Conservation (phyloP, 257 asterid species). For the Capsicum chinense region DNA sequence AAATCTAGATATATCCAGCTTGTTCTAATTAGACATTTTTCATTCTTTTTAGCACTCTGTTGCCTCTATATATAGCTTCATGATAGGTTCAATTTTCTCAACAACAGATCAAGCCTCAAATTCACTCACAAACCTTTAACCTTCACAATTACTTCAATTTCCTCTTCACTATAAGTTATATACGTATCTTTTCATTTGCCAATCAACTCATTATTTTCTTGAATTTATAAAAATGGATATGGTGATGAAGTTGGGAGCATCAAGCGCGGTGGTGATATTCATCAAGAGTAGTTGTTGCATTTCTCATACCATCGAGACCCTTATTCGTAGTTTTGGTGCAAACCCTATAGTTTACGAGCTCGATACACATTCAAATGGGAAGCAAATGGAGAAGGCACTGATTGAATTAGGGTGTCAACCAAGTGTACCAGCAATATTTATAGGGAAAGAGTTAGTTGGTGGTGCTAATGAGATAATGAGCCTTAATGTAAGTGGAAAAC, state of each 20-base stretch:
- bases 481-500: background rate
- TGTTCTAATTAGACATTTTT: background rate
- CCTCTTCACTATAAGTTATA: background rate
- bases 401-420: background rate
- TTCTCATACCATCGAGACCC: background rate
- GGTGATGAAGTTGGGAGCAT: background rate
- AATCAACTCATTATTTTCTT: background rate
- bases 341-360: background rate
- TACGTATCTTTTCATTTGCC: background rate
- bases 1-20: constrained; percentile 14
- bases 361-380: constrained; percentile 13
- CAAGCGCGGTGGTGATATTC: background rate
- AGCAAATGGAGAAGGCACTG: constrained; percentile 15
- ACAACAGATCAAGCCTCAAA: constrained; percentile 6
- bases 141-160: background rate
- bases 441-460: constrained; percentile 19
- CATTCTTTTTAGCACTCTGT: background rate
- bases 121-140: background rate
- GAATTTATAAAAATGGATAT: background rate
- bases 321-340: constrained; percentile 8
- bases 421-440: constrained; percentile 6
- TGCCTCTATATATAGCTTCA: background rate
- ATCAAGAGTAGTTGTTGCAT: background rate
- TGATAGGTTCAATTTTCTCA: background rate
- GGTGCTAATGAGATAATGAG: constrained; percentile 23